These are phyloP conservation scores for Elaeagnus macrophylla DNA, from an alignment of 306 rosid species.

Conservation along the genomic window DNA sequence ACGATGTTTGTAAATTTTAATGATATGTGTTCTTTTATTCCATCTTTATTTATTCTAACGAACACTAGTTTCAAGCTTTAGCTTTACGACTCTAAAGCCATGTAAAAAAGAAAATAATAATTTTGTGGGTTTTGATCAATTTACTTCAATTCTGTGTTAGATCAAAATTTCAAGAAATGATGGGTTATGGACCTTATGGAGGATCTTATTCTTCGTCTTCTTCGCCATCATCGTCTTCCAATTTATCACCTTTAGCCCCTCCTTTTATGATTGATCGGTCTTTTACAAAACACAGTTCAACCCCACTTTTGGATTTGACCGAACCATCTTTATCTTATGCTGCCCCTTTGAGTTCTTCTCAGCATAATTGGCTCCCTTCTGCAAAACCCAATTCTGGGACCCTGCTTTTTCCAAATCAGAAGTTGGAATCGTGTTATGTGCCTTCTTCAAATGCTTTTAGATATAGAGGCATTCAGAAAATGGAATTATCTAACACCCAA, in stretches of 20 bases:
- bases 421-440: conserved; percentile 25
- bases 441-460: conserved; percentile 25
- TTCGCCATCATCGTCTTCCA: conserved; percentile 40
- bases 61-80: background rate
- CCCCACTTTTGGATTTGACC: conserved; percentile 37
- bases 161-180: conserved; percentile 23
- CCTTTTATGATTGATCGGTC: conserved; percentile 65
- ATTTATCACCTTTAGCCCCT: conserved; percentile 65
- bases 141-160: conserved; percentile 17
- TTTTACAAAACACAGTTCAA: conserved; percentile 18
- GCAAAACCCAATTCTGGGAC: conserved; percentile 20
- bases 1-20: background rate
- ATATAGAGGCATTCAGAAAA: conserved; percentile 15
- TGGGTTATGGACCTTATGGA: conserved; percentile 43
- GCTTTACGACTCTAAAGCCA: background rate
- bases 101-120: too few relatives aligned
- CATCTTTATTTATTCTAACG: background rate
- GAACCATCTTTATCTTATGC: conserved; percentile 29
- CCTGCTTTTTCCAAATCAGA: conserved; percentile 30
- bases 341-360: conserved; percentile 25
- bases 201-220: conserved; percentile 16
- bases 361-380: conserved; percentile 34
- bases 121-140: conserved; percentile 23
- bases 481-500: conserved; percentile 25
- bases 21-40: conserved; percentile 4